phyloP scores from a whole-genome alignment of 2,329 filamentous ascomycete genomes.

The Pseudogymnoascus sp. region DNA sequence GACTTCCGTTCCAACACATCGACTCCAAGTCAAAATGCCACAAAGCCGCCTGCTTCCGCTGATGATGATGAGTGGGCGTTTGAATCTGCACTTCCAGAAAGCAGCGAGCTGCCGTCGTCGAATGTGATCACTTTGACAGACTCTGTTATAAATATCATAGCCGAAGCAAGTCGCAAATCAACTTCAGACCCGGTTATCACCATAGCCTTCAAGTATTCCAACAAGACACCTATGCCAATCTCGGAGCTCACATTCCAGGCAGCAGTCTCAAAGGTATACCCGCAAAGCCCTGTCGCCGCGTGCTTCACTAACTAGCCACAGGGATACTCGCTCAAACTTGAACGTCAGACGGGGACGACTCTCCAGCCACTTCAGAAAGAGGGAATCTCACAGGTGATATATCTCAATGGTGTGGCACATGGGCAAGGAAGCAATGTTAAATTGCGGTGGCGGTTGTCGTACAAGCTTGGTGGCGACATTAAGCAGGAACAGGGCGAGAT shows the following conservation, averaged over 20 bases:
- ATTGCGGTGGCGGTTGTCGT: conserved; percentile 81
- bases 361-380: conserved; percentile 61
- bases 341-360: conserved; percentile 74
- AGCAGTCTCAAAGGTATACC: conserved; percentile 79
- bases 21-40: conserved; percentile 29
- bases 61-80: conserved; percentile 95
- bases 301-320: conserved; percentile 31
- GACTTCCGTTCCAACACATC: conserved; percentile 22
- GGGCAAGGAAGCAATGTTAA: conserved; percentile 71
- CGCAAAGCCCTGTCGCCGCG: conserved; percentile 1
- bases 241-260: conserved; percentile 82
- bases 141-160: conserved; percentile 63
- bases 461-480: conserved; percentile 58
- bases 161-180: conserved; percentile 57
- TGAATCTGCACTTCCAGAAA: conserved; percentile 71
- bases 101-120: conserved; percentile 36
- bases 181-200: conserved; percentile 43
- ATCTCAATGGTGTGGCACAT: conserved; percentile 65
- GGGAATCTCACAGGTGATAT: conserved; percentile 76
- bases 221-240: conserved; percentile 63
- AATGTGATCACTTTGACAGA: conserved; percentile 62
- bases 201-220: conserved; percentile 76
- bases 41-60: conserved; percentile 33
- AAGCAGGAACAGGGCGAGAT: conserved; percentile 83
- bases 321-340: conserved; percentile 74